Base-by-base conservation (phyloP, 1,139 yeast genomes). In the Diutina siamensis region DNA sequence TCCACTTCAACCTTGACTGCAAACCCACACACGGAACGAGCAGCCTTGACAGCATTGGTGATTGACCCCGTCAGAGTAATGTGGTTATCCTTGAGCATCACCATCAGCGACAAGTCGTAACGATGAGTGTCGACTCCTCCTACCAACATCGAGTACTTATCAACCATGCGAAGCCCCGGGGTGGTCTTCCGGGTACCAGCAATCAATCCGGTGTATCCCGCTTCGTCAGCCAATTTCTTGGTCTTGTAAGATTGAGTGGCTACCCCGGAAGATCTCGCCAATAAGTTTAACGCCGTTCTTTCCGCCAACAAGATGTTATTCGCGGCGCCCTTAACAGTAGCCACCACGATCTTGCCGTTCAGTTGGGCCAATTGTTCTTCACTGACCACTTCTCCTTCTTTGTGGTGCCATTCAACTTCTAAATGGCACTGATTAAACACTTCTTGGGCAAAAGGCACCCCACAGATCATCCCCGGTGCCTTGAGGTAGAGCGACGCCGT, bases 121-220 rank as follows among this genome's bases (percentile, higher is more conserved):
- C 97, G 72, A 62, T 89, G 97, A 49, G 94, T 77, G 59, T 89
- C 97, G 48, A 87, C 86, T 8, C 97, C 97, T 22, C 97, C 97
- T 12, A 89, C 94, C 36, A 87, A 67, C 97, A 89, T 89, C 35
- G 95, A 83, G 62, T 89, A 89, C 61, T 89, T 89, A 58, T 92
- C 97, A 48, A 89, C 66, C 40, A 80, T 70, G 56, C 97, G 76
- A 52, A 89, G 74, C 0, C 97, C 97, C 0, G 97, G 97, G 0
- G 97, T 89, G n/a, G 97, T 89, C 62, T 89, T 89, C 57, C 97
- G 77, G 1, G 97, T 89, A n/a, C 97, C 97, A 0, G 97, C 97
- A 59, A 89, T 86, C 33, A 82, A 71, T 0, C 97, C 97, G 2
- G 67, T 67, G 60, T 80, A 89, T 0, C 95, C 94, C n/a, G 76